Conservation (phyloP, 2,329 filamentous ascomycete genomes). For the Dactylellina drechsleri region DNA sequence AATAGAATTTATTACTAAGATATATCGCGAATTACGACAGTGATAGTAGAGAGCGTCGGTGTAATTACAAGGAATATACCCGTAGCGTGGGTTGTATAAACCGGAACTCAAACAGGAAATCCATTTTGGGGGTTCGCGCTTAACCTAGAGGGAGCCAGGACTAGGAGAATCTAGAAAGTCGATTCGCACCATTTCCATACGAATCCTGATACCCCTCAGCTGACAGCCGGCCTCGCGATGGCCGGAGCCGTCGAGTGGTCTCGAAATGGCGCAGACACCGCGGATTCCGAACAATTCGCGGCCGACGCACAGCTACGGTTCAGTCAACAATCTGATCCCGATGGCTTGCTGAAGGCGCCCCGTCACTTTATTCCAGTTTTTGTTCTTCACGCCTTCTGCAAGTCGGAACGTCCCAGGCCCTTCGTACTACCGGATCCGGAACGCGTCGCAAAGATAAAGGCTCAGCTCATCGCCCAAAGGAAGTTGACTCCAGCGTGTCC, state of each 20-base stretch:
- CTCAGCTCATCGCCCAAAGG: constrained; percentile 42
- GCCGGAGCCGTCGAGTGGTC: constrained; percentile 58
- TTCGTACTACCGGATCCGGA: constrained; percentile 54
- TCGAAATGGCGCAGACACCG: constrained; percentile 57
- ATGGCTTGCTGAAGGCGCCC: constrained; percentile 57
- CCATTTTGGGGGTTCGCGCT: constrained; percentile 34
- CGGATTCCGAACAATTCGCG: constrained; percentile 54
- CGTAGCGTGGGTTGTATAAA: constrained; percentile 54
- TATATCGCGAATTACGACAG: constrained; percentile 44
- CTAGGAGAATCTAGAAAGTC: not conserved
- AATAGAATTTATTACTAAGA: constrained; percentile 53
- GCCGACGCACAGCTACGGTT: constrained; percentile 54
- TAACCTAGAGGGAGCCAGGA: constrained; percentile 30
- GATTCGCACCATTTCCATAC: constrained; percentile 34
- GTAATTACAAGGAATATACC: constrained; percentile 51
- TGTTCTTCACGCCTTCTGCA: constrained; percentile 58
- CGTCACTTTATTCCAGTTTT: constrained; percentile 58
- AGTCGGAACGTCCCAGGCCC: constrained; percentile 54
- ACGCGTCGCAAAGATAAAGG: constrained; percentile 49
- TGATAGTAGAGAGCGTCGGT: constrained; percentile 54
- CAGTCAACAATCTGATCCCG: constrained; percentile 57
- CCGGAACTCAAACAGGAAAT: constrained; percentile 9
- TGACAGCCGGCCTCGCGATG: constrained; percentile 54
- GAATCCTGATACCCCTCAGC: constrained; percentile 42
- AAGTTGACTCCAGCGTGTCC: constrained; percentile 48